Percentiles rank a stretch among this genome's conserved stretches.
Conservation (phyloP, 1,284 basidiomycete genomes). For the Cutaneotrichosporon sp. region DNA sequence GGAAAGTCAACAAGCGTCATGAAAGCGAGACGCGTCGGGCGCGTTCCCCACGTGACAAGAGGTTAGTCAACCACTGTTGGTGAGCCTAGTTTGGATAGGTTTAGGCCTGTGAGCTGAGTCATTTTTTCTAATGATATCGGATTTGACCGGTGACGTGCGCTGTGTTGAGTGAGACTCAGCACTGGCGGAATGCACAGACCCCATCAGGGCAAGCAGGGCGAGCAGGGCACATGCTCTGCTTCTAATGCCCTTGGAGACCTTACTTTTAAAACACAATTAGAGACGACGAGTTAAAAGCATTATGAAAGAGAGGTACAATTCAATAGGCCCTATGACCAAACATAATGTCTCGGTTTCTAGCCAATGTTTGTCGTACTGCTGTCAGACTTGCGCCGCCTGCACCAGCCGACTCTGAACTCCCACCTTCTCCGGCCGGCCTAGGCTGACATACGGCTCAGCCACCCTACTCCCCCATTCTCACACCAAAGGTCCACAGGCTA, state of each 20-base stretch:
- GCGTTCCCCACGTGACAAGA: background rate
- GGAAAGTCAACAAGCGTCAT: slow-evolving; percentile 17
- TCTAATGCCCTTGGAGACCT: too few relatives aligned
- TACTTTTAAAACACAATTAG: background rate
- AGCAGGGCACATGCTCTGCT: too few relatives aligned
- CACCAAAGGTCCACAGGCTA: background rate
- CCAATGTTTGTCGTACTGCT: too few relatives aligned
- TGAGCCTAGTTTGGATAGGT: background rate
- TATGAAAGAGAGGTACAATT: background rate
- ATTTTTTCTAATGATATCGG: background rate
- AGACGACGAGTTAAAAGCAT: background rate
- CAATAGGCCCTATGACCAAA: background rate
- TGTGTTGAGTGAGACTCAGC: too few relatives aligned
- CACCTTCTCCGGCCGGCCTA: background rate
- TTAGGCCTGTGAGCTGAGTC: background rate
- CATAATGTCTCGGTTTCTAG: too few relatives aligned
- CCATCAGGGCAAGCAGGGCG: background rate
- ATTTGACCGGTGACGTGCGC: background rate
- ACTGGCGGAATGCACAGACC: background rate
- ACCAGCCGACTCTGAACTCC: too few relatives aligned
- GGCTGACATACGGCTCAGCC: background rate
- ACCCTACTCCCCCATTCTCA: background rate
- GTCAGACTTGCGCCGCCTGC: too few relatives aligned
- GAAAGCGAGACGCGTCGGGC: slow-evolving; percentile 16
- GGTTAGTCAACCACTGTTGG: slow-evolving; percentile 8